Evolutionary conservation across 1,284 basidiomycete species (phyloP).

Genomic region (Apiotrichum akiyoshidainum): DNA sequence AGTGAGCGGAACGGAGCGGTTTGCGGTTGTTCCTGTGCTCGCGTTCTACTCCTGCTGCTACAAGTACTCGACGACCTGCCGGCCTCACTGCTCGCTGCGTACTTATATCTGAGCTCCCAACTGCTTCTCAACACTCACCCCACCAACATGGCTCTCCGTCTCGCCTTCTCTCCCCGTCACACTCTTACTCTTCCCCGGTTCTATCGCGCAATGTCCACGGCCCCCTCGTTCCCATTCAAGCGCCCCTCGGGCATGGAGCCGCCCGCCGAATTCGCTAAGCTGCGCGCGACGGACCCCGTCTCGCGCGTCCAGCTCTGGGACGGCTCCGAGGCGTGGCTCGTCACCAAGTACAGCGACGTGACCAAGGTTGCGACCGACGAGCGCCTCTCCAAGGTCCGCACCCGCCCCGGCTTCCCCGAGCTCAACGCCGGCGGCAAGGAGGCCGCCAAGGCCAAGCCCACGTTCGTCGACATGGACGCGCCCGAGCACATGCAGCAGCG

Average conservation of each 20-base stretch:
- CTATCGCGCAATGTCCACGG: background rate
- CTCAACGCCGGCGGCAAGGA: slow-evolving; percentile 18
- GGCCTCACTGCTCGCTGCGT: no score
- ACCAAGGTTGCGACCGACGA: slow-evolving; percentile 11
- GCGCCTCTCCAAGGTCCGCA: slow-evolving; percentile 16
- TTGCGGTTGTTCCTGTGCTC: no score
- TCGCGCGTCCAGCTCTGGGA: slow-evolving; percentile 12
- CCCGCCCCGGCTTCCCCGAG: slow-evolving; percentile 15
- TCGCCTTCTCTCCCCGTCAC: no score
- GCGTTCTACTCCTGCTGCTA: no score
- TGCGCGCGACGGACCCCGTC: slow-evolving; percentile 12
- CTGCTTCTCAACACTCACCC: no score
- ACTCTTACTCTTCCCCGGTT: no score
- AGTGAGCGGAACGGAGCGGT: no score
- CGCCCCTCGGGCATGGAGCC: slow-evolving; percentile 16
- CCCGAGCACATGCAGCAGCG: slow-evolving; percentile 16
- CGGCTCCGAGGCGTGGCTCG: slow-evolving; percentile 11
- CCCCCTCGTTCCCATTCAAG: slow-evolving; percentile 11
- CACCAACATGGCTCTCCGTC: no score
- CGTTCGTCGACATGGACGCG: slow-evolving; percentile 18
- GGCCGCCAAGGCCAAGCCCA: slow-evolving; percentile 15
- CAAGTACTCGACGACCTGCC: no score
- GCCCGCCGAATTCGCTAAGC: slow-evolving; percentile 10
- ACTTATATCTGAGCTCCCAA: no score
- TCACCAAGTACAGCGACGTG: slow-evolving; percentile 17